These are phyloP conservation scores for Podospora comata DNA, from an alignment of 495 filamentous ascomycete genomes.

Conservation along the genomic window DNA sequence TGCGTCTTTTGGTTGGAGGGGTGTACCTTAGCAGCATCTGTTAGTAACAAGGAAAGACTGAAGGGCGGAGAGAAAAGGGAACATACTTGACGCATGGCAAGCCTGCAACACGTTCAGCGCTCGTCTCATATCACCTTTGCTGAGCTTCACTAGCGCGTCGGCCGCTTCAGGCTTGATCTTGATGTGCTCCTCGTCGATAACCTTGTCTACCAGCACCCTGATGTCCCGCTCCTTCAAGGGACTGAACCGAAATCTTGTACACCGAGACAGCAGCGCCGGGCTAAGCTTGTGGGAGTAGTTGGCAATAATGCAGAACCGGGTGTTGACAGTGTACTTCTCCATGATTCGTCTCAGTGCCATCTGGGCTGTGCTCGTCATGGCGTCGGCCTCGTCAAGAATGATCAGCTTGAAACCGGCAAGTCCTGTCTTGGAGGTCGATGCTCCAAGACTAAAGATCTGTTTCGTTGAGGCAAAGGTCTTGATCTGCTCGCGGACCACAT, in stretches of 20 bases:
- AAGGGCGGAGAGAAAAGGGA: not conserved
- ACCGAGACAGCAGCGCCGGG: constrained; percentile 86
- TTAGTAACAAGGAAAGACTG: not conserved
- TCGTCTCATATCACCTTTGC: constrained; percentile 93
- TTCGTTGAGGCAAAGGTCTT: constrained; percentile 89
- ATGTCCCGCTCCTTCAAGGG: constrained; percentile 89
- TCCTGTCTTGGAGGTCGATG: constrained; percentile 37
- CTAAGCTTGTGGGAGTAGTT: constrained; percentile 99
- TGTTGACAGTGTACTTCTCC: constrained; percentile 99
- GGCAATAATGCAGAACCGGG: constrained; percentile 96
- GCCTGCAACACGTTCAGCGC: constrained; percentile 95
- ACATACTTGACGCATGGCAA: constrained; percentile 84
- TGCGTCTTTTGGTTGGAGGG: constrained; percentile 62
- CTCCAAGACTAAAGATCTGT: constrained; percentile 54
- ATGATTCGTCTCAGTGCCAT: constrained; percentile 97
- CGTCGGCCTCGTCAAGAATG: constrained; percentile 95
- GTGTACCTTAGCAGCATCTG: constrained; percentile 52
- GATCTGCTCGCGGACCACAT: constrained; percentile 97
- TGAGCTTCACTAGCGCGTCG: constrained; percentile 77
- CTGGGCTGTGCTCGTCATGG: constrained; percentile 94
- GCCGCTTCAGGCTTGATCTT: constrained; percentile 75
- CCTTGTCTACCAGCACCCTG: constrained; percentile 75
- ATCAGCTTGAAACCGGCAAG: constrained; percentile 89
- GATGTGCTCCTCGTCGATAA: constrained; percentile 83
- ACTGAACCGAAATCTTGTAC: constrained; percentile 92